phyloP scores from a whole-genome alignment of 139 green algal genomes.

The Picochlorum sp. region DNA sequence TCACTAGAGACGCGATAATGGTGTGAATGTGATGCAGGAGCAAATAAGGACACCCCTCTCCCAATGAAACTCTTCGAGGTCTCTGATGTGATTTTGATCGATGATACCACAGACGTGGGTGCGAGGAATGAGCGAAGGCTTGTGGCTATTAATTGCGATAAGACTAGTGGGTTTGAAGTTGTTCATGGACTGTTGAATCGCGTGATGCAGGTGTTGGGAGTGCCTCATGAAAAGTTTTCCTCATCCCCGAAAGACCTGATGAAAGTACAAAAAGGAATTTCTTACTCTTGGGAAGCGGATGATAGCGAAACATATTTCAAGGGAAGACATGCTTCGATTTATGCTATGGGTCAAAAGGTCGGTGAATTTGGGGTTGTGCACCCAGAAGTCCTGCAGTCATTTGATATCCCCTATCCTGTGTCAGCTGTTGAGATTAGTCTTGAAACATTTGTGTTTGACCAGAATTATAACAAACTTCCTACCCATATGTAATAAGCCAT shows the following conservation, averaged over 20 bases:
- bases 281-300: conserved; percentile 64
- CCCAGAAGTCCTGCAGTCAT: conserved; percentile 68
- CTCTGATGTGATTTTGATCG: conserved; percentile 70
- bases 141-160: conserved; percentile 73
- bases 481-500: conserved; percentile 1
- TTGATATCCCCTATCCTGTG: conserved; percentile 85
- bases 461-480: conserved; percentile 45
- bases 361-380: conserved; percentile 92
- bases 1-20: background rate
- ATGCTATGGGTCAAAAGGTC: conserved; percentile 36
- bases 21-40: conserved; percentile 7
- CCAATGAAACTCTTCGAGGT: conserved; percentile 94
- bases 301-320: conserved; percentile 77
- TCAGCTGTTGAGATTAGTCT: conserved; percentile 90
- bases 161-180: conserved; percentile 81
- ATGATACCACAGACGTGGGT: conserved; percentile 50
- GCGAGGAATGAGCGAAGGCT: conserved; percentile 83
- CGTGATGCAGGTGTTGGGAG: conserved; percentile 86
- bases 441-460: conserved; percentile 86
- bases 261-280: conserved; percentile 14
- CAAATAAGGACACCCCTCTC: conserved; percentile 86
- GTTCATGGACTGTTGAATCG: conserved; percentile 94
- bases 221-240: conserved; percentile 39
- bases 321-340: conserved; percentile 51
- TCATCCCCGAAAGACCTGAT: background rate